Base-by-base conservation (phyloP, 345 rosid genomes). In the Heritiera littoralis region DNA sequence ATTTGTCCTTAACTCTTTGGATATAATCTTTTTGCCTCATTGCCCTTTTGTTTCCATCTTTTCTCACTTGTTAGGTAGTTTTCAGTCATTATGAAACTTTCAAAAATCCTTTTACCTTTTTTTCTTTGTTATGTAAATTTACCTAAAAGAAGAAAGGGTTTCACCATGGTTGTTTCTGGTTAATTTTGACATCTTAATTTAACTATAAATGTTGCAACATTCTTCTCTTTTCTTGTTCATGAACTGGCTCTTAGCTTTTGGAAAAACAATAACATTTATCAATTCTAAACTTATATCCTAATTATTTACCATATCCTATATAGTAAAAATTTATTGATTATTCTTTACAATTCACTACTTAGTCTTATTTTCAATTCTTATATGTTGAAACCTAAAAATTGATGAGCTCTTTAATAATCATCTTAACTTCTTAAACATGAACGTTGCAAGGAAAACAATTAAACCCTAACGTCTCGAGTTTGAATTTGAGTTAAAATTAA, bases 141-240 rank as follows among this genome's bases (percentile, higher is more conserved):
- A 71, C 43, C 75, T 71, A 71, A 15, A 71, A 8, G 5, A 71
- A 15, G 18, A 52, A 7, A 56, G 8, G 18, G 35, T 6, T 30
- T 3, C n/a, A 13, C 49, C 18, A 12, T 11, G 30, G n/a, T n/a
- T 58, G 14, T 61, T 77, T 58, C 35, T 58, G 55, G 51, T 20
- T 45, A 75, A 63, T 61, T 38, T 72, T 70, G 54, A 15, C 66
- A 7, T 51, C 20, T 74, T 74, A 56, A 10, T 56, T 41, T 58
- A 2, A 58, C 67, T 20, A 18, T 23, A 58, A 55, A 70, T 70
- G 66, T 60, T 41, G 66, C 66, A 74, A 58, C 49, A 54, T 74
- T 40, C 35, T 18, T 43, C 43, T 17, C 10, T 58, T 3, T 63
- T 30, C 74, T 60, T 68, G 14, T 0, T 72, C 6, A 3, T 23